Conservation (phyloP, 345 rosid species). For the Linum usitatissimum region DNA sequence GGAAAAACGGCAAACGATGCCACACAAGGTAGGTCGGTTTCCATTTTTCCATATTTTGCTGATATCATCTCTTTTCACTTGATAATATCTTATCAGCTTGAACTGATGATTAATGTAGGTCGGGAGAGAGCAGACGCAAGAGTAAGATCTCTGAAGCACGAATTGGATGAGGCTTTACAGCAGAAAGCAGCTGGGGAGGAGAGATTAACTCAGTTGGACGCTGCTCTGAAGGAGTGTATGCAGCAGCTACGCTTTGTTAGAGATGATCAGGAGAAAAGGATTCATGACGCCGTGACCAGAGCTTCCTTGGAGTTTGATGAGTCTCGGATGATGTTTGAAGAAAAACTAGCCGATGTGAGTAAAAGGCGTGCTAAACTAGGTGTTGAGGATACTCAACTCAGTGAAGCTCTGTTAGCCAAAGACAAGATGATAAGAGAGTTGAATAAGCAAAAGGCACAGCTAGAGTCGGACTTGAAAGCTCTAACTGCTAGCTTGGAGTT, state of each 20-base stretch:
- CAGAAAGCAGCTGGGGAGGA: slow-evolving; percentile 42
- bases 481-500: slow-evolving; percentile 51
- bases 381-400: slow-evolving; percentile 45
- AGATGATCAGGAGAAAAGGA: slow-evolving; percentile 64
- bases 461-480: slow-evolving; percentile 42
- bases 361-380: slow-evolving; percentile 45
- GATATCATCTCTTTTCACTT: not conserved
- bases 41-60: not conserved
- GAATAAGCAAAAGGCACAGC: slow-evolving; percentile 43
- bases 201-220: slow-evolving; percentile 45
- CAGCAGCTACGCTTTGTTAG: slow-evolving; percentile 71
- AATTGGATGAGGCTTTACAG: slow-evolving; percentile 47
- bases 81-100: not conserved
- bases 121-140: slow-evolving; percentile 59
- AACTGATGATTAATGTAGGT: slow-evolving; percentile 26
- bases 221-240: slow-evolving; percentile 73
- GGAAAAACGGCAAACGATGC: slow-evolving; percentile 49
- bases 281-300: slow-evolving; percentile 70
- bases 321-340: slow-evolving; percentile 34
- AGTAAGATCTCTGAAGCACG: slow-evolving; percentile 39
- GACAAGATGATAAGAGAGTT: slow-evolving; percentile 48
- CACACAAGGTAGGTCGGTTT: slow-evolving; percentile 30
- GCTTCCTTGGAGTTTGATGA: slow-evolving; percentile 48
- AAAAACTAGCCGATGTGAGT: slow-evolving; percentile 33
- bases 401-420: slow-evolving; percentile 48